Base-by-base conservation (phyloP, 2,329 filamentous ascomycete genomes). In the Colletotrichum melonis region DNA sequence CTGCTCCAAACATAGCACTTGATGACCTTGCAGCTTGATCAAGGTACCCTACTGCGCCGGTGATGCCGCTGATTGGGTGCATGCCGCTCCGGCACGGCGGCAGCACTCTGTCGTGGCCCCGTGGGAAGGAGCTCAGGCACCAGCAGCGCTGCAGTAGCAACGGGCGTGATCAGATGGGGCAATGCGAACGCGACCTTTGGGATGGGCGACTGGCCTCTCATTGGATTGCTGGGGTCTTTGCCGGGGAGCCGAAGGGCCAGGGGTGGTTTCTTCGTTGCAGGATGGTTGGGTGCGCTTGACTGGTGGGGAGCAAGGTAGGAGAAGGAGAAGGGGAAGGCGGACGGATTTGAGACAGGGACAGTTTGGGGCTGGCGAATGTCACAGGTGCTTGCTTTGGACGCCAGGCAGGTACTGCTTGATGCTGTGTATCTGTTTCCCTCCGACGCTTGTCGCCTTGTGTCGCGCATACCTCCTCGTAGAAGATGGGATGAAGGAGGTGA, bases 321-420 rank as follows among this genome's bases (percentile, higher is more conserved):
- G 24, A 38, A 60, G 35, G 24, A 46, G 38, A 28, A 63, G n/a
- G 46, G 22, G 49, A 30, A 56, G 30, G 24, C 60, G 60, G 56
- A 57, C 62, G 60, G 38, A 62, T 56, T 49, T 66, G 71, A 73
- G 71, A 73, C 71, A 66, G 22, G 55, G 60, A 66, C 24, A 35
- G 71, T 73, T 73, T 73, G 60, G 60, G 71, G 62, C 28, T 32
- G 42, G 42, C 42, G 19, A 49, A 49, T 49, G 42, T 49, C 42
- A 49, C 42, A 49, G 42, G 42, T n/a, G 42, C 42, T n/a, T 49
- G 42, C 42, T 49, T 49, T 49, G 16, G 42, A 49, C 9, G 42
- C 19, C 16, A 42, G 38, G 14, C 7, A 42, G 35, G 59, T 54
- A 26, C 11, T 73, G 30, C 46, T 65, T 22, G 52, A 57, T 46